Percentiles rank a stretch among this genome's conserved stretches.
Conservation (phyloP, 495 filamentous ascomycete genomes). For the Annulohypoxylon nitens region DNA sequence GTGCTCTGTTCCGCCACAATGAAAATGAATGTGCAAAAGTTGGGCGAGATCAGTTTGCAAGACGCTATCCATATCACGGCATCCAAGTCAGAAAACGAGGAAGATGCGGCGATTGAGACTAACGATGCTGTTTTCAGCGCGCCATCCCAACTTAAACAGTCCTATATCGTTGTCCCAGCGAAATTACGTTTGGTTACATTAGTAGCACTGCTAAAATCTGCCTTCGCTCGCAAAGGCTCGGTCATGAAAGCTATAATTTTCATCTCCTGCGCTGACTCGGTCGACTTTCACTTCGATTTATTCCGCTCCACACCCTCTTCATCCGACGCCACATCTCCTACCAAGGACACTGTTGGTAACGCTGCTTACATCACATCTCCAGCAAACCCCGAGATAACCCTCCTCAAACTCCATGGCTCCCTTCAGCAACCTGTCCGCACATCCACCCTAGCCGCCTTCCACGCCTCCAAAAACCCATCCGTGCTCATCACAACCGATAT, state of each 20-base stretch:
- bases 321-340: conserved; percentile 50
- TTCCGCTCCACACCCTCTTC: conserved; percentile 67
- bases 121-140: conserved; percentile 79
- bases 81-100: conserved; percentile 65
- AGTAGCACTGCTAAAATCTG: conserved; percentile 81
- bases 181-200: conserved; percentile 92
- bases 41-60: conserved; percentile 94
- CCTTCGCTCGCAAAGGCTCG: conserved; percentile 86
- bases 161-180: conserved; percentile 85
- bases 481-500: conserved; percentile 96
- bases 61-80: conserved; percentile 90
- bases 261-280: conserved; percentile 94
- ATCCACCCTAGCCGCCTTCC: conserved; percentile 83
- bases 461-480: conserved; percentile 71
- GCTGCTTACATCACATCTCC: conserved; percentile 64
- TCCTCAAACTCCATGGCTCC: conserved; percentile 96
- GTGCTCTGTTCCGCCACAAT: conserved; percentile 97
- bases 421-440: conserved; percentile 88
- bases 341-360: conserved; percentile 57
- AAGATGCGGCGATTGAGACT: conserved; percentile 56
- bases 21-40: conserved; percentile 92
- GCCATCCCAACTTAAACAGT: conserved; percentile 92
- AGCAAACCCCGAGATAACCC: conserved; percentile 67
- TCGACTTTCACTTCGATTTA: conserved; percentile 96
- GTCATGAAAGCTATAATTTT: conserved; percentile 97